Evolutionary conservation across 2,329 filamentous ascomycete genomes (phyloP), one percentile per base, ranked within the genome.

Genomic region (Xylariaceae sp.): DNA sequence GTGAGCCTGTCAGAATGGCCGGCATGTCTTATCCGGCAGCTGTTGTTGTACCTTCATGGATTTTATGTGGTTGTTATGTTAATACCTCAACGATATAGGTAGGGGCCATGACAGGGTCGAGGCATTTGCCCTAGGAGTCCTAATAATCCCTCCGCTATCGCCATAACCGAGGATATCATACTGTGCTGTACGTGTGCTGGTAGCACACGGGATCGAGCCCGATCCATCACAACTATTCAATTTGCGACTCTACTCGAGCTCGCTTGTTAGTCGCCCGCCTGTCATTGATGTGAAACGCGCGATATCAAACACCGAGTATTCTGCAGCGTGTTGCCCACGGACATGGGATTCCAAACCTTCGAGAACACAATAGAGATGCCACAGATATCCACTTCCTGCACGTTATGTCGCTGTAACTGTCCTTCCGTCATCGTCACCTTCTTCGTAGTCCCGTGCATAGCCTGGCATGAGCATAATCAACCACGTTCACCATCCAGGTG

Each of bases 31-130:
- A 57, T 54, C 36, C 45, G 45, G 45, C 41, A 35, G 36, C 54
- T 46, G 41, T 27, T 54, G 45, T 50, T 37, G 50, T 33, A 18
- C 20, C 27, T 26, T 23, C 32, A 18, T 32, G 40, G 23, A 30
- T 50, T 36, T 40, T 44, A 42, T 55, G 44, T 24, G 55, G 51
- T 47, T 32, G 47, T 37, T 30, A 42, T 51, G 42, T 44, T 55
- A 58, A 55, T 55, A 55, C 51, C 43, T 55, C 47, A 47, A 46
- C 42, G 39, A 49, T 58, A 58, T 53, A 53, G 55, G 55, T 55
- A 49, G 45, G 51, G 52, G 47, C 21, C 23, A 35, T 52, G 52
- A 51, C 52, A 46, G 48, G 47, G 40, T 32, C 52, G 47, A 45
- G 27, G 41, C 16, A 37, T 50, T 57, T 45, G 50, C 39, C 50